Evolutionary conservation across 768 basidiomycete species (phyloP).

Genomic region (Mycena pura): DNA sequence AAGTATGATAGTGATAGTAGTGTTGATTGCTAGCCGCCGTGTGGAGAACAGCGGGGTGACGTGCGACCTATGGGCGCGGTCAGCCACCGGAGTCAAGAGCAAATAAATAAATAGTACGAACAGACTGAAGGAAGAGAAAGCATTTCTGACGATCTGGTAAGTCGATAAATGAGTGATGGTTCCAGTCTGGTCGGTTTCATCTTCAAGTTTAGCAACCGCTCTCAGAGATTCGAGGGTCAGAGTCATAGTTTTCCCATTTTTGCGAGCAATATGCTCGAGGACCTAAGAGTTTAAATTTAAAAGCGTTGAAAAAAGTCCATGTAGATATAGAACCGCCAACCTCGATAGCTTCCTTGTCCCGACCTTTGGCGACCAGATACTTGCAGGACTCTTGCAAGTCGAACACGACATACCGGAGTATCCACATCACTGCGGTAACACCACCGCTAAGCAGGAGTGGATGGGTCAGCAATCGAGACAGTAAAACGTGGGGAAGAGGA

Average conservation of each 20-base stretch:
- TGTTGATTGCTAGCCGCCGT: conserved; percentile 51
- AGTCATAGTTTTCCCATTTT: conserved; percentile 52
- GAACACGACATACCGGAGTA: conserved; percentile 62
- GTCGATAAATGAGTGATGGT: conserved; percentile 21
- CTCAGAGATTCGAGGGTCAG: conserved; percentile 54
- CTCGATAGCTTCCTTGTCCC: conserved; percentile 61
- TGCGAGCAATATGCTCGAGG: conserved; percentile 53
- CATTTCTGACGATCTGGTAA: conserved; percentile 38
- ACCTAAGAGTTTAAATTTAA: conserved; percentile 38
- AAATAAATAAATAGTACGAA: conserved; percentile 46
- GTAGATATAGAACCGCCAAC: conserved; percentile 31
- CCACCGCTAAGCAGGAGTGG: conserved; percentile 42
- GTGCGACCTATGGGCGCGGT: conserved; percentile 46
- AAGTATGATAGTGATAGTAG: conserved; percentile 53
- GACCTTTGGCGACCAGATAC: conserved; percentile 62
- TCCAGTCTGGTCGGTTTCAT: conserved; percentile 21
- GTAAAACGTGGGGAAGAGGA: not conserved
- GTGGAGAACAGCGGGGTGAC: conserved; percentile 56
- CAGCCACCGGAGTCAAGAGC: not conserved
- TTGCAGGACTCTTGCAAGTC: conserved; percentile 68
- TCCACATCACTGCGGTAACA: conserved; percentile 59
- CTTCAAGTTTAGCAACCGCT: conserved; percentile 36
- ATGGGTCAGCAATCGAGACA: not conserved
- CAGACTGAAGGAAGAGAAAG: conserved; percentile 40
- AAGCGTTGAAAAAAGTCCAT: not conserved